These are phyloP conservation scores for Cystobasidium slooffiae DNA, from an alignment of 1,284 basidiomycete species.

Conservation along the genomic window DNA sequence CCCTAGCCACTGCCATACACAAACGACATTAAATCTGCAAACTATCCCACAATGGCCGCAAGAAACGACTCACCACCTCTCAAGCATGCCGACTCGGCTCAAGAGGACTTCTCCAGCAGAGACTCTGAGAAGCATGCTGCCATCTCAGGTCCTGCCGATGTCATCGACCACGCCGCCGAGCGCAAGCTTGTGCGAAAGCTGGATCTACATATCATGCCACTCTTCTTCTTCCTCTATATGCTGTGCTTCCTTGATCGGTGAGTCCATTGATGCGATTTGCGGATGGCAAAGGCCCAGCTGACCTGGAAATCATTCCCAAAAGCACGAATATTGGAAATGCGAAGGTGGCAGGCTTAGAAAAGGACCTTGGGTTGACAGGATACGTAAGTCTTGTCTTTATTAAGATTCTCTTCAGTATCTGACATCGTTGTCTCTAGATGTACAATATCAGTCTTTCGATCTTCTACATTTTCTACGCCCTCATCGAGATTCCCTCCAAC, in stretches of 20 bases:
- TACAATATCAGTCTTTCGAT: conserved; percentile 47
- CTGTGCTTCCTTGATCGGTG: conserved; percentile 46
- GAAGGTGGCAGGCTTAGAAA: conserved; percentile 46
- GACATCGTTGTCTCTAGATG: conserved; percentile 13
- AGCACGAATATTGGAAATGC: conserved; percentile 49
- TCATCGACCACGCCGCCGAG: conserved; percentile 35
- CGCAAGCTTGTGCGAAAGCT: conserved; percentile 48
- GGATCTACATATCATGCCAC: conserved; percentile 40
- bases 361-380: conserved; percentile 45
- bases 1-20: no score
- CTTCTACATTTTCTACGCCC: conserved; percentile 50
- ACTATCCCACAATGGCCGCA: neutral
- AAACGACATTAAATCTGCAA: neutral
- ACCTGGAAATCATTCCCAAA: neutral
- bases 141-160: neutral
- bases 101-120: neutral
- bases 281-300: neutral
- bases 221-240: conserved; percentile 24
- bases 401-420: neutral
- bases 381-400: conserved; percentile 8
- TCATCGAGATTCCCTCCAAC: conserved; percentile 52
- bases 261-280: no score
- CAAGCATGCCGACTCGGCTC: conserved; percentile 3
- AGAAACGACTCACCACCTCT: neutral
- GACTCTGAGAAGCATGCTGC: conserved; percentile 21